These are phyloP conservation scores for Phytomonas serpens DNA, from an alignment of 208 protist genomes.

Conservation along the genomic window DNA sequence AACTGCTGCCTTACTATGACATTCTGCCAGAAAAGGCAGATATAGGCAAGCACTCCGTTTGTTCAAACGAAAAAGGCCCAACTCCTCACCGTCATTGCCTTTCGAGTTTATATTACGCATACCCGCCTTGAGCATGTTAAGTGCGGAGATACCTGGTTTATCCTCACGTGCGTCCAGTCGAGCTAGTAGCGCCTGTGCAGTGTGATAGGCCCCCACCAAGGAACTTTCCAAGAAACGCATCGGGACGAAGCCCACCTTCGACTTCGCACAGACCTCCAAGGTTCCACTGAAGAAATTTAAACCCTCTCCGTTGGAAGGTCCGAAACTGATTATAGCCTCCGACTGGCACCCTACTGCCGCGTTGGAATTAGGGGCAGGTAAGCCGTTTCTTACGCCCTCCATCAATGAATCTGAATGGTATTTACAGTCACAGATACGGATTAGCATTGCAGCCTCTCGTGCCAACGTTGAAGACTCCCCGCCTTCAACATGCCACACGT, in stretches of 20 bases:
- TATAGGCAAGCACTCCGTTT: neutral
- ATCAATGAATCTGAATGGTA: slow-evolving; percentile 29
- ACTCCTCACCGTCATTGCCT: neutral
- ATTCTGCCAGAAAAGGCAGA: neutral
- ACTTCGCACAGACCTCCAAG: slow-evolving; percentile 29
- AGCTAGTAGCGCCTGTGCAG: slow-evolving; percentile 27
- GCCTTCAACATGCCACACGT: slow-evolving; percentile 20
- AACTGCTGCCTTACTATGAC: neutral
- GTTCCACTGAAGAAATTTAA: slow-evolving; percentile 53
- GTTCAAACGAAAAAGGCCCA: neutral
- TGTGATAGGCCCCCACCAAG: slow-evolving; percentile 42
- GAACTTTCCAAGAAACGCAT: slow-evolving; percentile 48
- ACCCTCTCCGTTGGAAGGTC: slow-evolving; percentile 30
- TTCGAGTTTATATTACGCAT: neutral
- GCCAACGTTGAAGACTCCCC: neutral
- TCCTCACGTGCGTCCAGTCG: slow-evolving; percentile 11
- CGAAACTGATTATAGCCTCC: slow-evolving; percentile 26
- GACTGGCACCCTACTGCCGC: neutral
- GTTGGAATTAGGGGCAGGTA: neutral
- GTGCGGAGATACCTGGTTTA: neutral
- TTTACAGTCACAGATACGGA: slow-evolving; percentile 28
- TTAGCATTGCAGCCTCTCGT: slow-evolving; percentile 4
- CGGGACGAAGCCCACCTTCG: slow-evolving; percentile 31
- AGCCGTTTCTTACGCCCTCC: slow-evolving; percentile 11
- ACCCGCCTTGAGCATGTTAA: neutral